Base-by-base conservation (phyloP, 768 basidiomycete species). In the Pisolithus microcarpus region DNA sequence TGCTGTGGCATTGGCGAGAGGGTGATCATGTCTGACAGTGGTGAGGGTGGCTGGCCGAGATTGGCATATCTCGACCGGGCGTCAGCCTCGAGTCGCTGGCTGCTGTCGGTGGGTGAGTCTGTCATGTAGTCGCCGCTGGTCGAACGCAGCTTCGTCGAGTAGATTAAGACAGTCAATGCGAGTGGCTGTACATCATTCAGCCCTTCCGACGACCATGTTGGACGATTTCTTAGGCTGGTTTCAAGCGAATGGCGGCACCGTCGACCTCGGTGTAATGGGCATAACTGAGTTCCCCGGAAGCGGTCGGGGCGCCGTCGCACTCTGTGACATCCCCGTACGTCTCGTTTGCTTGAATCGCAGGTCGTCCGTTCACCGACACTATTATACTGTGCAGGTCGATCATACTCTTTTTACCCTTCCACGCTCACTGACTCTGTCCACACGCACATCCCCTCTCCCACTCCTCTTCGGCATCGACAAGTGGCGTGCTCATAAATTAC, bases 391-490 rank as follows among this genome's bases (percentile, higher is more conserved):
- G 44, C 58, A 94, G 91, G 76, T 82, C 72, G 85, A 81, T 43
- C 75, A 85, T 49, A 76, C 78, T 0, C 68, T 99, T 1, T 96
- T 97, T 66, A 77, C 83, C 1, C 80, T 97, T 16, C 96, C 95
- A 1, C 80, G 89, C 15, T 61, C 73, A 15, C 62, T 93, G 47
- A 80, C 88, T 1, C 77, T 99, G 9, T 91, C 91, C 0, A 84
- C 82, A 5, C 78, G 81, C 24, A 93, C 90, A 2, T 91, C 86
- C 1, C 49, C 66, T 1, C 76, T 98, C 1, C 83, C 82, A 1
- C 47, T 65, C 15, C 70, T 73, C 3, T 74, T 97, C 43, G 82
- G 85, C 16, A 46, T 68, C 7, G 72, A 75, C 10, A 76, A 75
- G 28, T 97, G 93, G 93, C 79, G 71, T 56, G 66, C 64, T 21